These are phyloP conservation scores for Penicillium corylophilum DNA, from an alignment of 2,329 filamentous ascomycete genomes.

Conservation along the genomic window DNA sequence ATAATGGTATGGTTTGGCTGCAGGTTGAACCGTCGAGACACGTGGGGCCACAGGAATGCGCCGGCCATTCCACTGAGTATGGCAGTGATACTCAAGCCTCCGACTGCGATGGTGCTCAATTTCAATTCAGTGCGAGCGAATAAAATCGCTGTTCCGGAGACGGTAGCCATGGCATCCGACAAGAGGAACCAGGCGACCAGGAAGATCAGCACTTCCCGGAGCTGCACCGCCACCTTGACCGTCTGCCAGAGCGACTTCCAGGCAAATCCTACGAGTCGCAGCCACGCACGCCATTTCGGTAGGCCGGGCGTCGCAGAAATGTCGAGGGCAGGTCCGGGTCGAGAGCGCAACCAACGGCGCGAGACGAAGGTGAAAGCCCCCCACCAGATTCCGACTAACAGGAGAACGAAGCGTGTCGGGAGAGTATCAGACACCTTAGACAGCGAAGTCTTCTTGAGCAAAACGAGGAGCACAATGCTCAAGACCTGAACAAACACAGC, in stretches of 20 bases:
- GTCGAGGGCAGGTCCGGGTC: constrained; percentile 71
- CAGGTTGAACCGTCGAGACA: constrained; percentile 67
- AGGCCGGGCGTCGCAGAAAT: constrained; percentile 10
- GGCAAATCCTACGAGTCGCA: constrained; percentile 71
- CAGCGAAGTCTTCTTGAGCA: constrained; percentile 36
- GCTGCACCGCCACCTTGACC: constrained; percentile 64
- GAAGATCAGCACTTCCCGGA: constrained; percentile 78
- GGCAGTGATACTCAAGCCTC: constrained; percentile 84
- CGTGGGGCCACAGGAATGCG: constrained; percentile 77
- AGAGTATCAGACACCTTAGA: constrained; percentile 68
- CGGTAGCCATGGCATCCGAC: constrained; percentile 86
- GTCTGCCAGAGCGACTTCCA: constrained; percentile 82
- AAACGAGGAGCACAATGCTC: constrained; percentile 71
- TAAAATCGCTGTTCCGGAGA: constrained; percentile 84
- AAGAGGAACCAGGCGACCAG: constrained; percentile 86
- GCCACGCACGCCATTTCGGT: constrained; percentile 49
- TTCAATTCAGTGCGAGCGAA: constrained; percentile 86
- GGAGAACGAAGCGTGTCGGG: constrained; percentile 76
- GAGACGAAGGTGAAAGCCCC: constrained; percentile 79
- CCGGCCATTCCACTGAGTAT: constrained; percentile 77
- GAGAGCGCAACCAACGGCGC: constrained; percentile 75
- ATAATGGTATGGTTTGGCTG: constrained; percentile 81
- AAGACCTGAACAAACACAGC: constrained; percentile 79
- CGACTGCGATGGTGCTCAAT: constrained; percentile 78
- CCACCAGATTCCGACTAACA: constrained; percentile 86